Base-by-base conservation (phyloP, 1,284 basidiomycete genomes). In the Trichosporon sp. region DNA sequence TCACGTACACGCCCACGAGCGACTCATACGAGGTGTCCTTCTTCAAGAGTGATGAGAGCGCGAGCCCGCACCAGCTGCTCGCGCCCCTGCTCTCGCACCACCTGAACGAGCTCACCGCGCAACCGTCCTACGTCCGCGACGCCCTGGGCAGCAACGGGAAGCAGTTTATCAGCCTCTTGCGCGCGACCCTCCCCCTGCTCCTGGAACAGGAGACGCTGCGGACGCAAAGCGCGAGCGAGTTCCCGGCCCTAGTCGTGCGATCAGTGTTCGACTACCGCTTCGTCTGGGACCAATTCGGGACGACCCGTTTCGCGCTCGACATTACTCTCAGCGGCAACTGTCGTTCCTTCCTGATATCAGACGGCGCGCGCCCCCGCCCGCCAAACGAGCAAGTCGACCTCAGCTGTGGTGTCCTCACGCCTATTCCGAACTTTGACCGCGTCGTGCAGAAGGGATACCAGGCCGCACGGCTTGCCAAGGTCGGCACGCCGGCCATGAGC, bases 11-110 rank as follows among this genome's bases (percentile, higher is more conserved):
- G n/a, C 80, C 80, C 0, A 71, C 71, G 2, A 74, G 77, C 32
- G 83, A 83, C 68, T 79, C 78, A 10, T 84, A 84, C 72, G 76
- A 81, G 67, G 78, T 78, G 16, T 76, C 76, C 2, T 81, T 84
- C 70, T 77, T 51, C 70, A 70, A 75, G 19, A 48, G 59, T 19
- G 32, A 46, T 1, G 46, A 65, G 12, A 16, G 66, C 31, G 12
- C 70, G 4, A 81, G 76, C 66, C 82, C 83, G 0, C 83, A 84
- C 69, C 73, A 76, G 11, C 61, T 70, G 0, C 59, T 83, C 16
- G 76, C 80, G 12, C 74, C 71, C 1, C 72, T 82, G 21, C 70
- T 83, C 8, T 79, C 78, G 26, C 76, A 79, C 64, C 71, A 74
- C 46, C 74, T 84, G 46, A 84, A 83, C 64, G 78, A 81, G 74